A percentile compares a stretch with the other conserved stretches of the same genome.
phyloP scores from a whole-genome alignment of 2,329 filamentous ascomycete species.

The Scortechinia acanthostroma region DNA sequence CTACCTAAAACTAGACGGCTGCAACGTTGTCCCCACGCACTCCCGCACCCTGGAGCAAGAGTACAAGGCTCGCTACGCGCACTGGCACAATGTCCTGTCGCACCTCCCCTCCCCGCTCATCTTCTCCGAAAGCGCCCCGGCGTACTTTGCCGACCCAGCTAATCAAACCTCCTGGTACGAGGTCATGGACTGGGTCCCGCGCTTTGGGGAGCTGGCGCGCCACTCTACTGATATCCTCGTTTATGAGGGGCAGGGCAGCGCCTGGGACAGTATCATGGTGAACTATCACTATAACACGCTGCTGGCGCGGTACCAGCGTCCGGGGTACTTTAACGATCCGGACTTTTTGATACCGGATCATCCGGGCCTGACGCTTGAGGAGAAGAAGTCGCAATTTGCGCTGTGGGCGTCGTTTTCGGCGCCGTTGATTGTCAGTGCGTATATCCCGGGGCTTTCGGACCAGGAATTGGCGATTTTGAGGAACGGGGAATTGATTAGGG shows the following conservation, averaged over 20 bases:
- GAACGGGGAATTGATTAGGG: slow-evolving; percentile 28
- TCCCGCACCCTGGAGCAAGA: background rate
- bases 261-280: slow-evolving; percentile 36
- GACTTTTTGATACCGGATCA: slow-evolving; percentile 26
- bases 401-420: slow-evolving; percentile 24
- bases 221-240: slow-evolving; percentile 32
- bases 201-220: slow-evolving; percentile 30
- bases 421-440: slow-evolving; percentile 25
- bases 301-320: slow-evolving; percentile 27
- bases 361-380: slow-evolving; percentile 18
- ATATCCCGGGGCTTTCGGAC: slow-evolving; percentile 22
- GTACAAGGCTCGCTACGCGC: slow-evolving; percentile 21
- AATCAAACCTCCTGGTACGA: slow-evolving; percentile 33
- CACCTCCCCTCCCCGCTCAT: slow-evolving; percentile 24
- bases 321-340: slow-evolving; percentile 26
- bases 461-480: slow-evolving; percentile 24
- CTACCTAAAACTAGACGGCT: slow-evolving; percentile 29
- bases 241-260: slow-evolving; percentile 26
- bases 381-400: slow-evolving; percentile 24
- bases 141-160: slow-evolving; percentile 30
- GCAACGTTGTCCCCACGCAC: slow-evolving; percentile 16
- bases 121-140: slow-evolving; percentile 35
- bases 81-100: slow-evolving; percentile 31
- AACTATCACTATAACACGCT: slow-evolving; percentile 34
- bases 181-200: slow-evolving; percentile 32